Evolutionary conservation across 164 flowering plant species (phyloP).

Genomic region (Umbellularia californica): DNA sequence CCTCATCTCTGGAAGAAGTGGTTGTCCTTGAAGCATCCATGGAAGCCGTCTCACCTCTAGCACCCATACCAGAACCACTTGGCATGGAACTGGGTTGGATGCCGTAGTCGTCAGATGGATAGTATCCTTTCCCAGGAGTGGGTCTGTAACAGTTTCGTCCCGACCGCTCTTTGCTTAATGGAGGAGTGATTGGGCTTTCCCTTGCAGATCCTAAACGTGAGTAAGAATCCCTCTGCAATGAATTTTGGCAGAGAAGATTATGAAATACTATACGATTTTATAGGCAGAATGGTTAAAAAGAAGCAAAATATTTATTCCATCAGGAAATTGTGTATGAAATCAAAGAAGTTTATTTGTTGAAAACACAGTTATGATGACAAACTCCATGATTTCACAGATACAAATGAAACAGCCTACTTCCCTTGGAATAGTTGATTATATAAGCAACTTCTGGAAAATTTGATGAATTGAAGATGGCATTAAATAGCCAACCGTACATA

Average conservation of each 20-base stretch:
- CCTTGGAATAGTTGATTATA: not conserved
- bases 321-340: not conserved
- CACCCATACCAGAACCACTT: slow-evolving; percentile 35
- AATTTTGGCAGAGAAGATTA: not conserved
- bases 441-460: not conserved
- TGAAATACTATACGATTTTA: not conserved
- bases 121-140: slow-evolving; percentile 29
- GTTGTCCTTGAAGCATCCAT: slow-evolving; percentile 81
- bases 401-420: not conserved
- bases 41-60: slow-evolving; percentile 48
- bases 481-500: not conserved
- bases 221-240: slow-evolving; percentile 74
- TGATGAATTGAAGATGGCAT: not conserved
- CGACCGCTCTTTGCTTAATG: slow-evolving; percentile 52
- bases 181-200: slow-evolving; percentile 73
- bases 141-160: slow-evolving; percentile 54
- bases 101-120: slow-evolving; percentile 45
- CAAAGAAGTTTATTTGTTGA: not conserved
- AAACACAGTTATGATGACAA: not conserved
- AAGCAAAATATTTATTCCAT: not conserved
- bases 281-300: not conserved
- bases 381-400: not conserved
- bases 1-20: slow-evolving; percentile 85
- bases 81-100: slow-evolving; percentile 44
- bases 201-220: slow-evolving; percentile 69